These are phyloP conservation scores for Posidonia oceanica DNA, from an alignment of 116 monocot genomes.

Conservation along the genomic window DNA sequence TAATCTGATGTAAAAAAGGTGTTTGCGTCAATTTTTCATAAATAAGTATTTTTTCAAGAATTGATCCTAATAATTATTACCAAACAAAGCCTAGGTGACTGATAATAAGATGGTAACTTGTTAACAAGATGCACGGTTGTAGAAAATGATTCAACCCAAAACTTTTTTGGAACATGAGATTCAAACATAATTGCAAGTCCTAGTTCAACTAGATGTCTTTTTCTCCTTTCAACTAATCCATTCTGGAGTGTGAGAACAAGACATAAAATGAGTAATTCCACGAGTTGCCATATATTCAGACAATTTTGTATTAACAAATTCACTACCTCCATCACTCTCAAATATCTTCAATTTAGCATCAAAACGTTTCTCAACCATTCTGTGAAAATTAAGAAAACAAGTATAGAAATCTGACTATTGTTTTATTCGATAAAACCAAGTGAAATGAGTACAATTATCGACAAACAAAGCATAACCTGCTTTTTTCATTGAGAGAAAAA, in stretches of 20 bases:
- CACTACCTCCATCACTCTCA: not conserved
- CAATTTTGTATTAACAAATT: not conserved
- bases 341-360: not conserved
- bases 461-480: not conserved
- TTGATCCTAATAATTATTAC: no score
- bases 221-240: not conserved
- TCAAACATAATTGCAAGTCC: not conserved
- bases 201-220: not conserved
- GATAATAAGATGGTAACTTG: not conserved
- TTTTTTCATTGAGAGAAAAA: no score
- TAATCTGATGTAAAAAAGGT: no score
- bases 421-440: not conserved
- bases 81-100: no score
- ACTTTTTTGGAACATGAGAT: not conserved
- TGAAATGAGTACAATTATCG: not conserved
- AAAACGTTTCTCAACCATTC: not conserved
- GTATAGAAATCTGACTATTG: not conserved
- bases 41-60: no score
- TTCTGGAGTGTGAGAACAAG: not conserved
- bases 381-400: not conserved
- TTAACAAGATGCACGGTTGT: not conserved
- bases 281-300: not conserved
- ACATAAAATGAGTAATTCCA: not conserved
- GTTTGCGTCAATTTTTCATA: no score
- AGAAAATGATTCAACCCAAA: not conserved